Conservation (phyloP, 768 basidiomycete species). For the Suillus lakei region DNA sequence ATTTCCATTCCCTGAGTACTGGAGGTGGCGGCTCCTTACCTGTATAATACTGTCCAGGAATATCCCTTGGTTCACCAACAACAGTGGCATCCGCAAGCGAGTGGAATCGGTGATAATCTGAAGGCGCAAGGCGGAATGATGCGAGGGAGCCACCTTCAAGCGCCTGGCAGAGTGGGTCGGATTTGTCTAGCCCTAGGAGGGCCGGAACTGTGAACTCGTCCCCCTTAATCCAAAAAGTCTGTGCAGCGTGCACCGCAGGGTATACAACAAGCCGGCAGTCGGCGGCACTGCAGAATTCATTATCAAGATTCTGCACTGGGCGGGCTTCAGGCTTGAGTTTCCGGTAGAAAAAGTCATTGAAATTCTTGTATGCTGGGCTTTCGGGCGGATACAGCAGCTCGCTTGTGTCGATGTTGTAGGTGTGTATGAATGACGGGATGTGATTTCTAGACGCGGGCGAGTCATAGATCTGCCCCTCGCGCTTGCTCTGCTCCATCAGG, state of each 20-base stretch:
- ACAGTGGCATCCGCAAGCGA: constrained; percentile 64
- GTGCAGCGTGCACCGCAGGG: constrained; percentile 57
- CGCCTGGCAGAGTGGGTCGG: constrained; percentile 44
- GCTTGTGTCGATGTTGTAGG: constrained; percentile 56
- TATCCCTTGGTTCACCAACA: constrained; percentile 42
- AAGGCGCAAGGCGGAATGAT: constrained; percentile 77
- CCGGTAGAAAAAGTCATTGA: constrained; percentile 81
- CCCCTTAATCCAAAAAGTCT: constrained; percentile 81
- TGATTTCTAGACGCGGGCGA: constrained; percentile 52
- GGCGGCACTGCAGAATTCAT: constrained; percentile 65
- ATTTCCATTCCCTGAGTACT: not conserved
- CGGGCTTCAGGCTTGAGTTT: constrained; percentile 63
- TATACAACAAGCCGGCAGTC: constrained; percentile 80
- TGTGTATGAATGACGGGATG: constrained; percentile 59
- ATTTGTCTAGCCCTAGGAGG: constrained; percentile 53
- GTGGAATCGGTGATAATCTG: constrained; percentile 85
- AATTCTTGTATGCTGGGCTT: constrained; percentile 59
- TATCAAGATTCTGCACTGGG: constrained; percentile 56
- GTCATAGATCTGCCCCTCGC: constrained; percentile 61
- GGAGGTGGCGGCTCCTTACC: constrained; percentile 37
- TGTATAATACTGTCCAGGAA: constrained; percentile 66
- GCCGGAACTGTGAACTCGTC: constrained; percentile 66
- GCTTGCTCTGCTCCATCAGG: constrained; percentile 59
- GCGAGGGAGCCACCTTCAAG: constrained; percentile 58
- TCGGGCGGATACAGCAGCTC: constrained; percentile 68